These are phyloP conservation scores for Clavulina sp. DNA, from an alignment of 768 basidiomycete species.

Conservation along the genomic window DNA sequence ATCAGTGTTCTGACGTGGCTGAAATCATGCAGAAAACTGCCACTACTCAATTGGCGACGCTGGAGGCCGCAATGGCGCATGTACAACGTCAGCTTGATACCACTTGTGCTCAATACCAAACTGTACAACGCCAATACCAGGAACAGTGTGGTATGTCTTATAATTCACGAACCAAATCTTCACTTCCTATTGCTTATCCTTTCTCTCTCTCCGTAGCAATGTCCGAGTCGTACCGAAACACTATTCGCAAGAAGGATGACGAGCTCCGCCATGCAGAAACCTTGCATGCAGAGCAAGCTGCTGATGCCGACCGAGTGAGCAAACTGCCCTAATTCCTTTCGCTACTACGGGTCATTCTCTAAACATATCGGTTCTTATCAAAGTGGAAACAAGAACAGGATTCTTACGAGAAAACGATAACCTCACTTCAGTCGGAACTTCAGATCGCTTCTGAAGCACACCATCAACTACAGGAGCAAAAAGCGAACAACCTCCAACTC, in stretches of 20 bases:
- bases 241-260: conserved; percentile 58
- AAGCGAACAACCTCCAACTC: conserved; percentile 80
- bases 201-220: conserved; percentile 27
- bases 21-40: conserved; percentile 34
- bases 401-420: conserved; percentile 52
- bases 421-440: conserved; percentile 55
- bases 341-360: no score
- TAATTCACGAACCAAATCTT: not conserved
- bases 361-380: no score
- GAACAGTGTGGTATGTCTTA: conserved; percentile 59
- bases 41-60: conserved; percentile 40
- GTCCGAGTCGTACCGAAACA: conserved; percentile 61
- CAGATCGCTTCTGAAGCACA: conserved; percentile 51
- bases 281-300: conserved; percentile 39
- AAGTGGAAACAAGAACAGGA: conserved; percentile 55
- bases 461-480: conserved; percentile 70
- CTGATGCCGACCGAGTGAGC: no score
- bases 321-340: no score
- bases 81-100: conserved; percentile 57
- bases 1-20: conserved; percentile 13
- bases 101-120: conserved; percentile 52
- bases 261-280: conserved; percentile 46
- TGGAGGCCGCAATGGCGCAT: conserved; percentile 63
- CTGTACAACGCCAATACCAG: conserved; percentile 71
- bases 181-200: not conserved